Conservation (phyloP, 768 basidiomycete genomes). For the Dictyophora rubrovolvata region DNA sequence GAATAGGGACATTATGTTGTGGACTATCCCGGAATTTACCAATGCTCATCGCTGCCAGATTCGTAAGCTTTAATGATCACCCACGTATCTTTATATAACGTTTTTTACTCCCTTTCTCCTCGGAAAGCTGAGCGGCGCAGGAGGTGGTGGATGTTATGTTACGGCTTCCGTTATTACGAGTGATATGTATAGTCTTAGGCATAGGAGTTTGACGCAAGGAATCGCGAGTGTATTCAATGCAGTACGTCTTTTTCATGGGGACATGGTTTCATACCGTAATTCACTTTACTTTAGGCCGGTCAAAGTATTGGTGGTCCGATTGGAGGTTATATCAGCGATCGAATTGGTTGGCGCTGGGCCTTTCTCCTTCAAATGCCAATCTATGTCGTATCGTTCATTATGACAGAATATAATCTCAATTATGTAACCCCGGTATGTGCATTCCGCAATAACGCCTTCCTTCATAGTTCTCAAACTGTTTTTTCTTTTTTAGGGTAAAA, state of each 20-base stretch:
- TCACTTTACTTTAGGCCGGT: slow-evolving; percentile 38
- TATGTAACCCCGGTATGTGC: slow-evolving; percentile 63
- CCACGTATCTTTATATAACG: background rate
- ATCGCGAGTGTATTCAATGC: slow-evolving; percentile 65
- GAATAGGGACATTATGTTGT: slow-evolving; percentile 54
- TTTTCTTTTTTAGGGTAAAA: slow-evolving; percentile 42
- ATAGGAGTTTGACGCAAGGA: slow-evolving; percentile 66
- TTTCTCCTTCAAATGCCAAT: slow-evolving; percentile 67
- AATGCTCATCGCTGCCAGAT: slow-evolving; percentile 60
- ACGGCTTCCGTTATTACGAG: slow-evolving; percentile 68
- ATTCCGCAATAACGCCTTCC: background rate
- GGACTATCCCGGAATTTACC: slow-evolving; percentile 62
- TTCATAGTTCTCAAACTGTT: background rate
- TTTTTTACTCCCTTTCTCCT: background rate
- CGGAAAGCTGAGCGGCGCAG: slow-evolving; percentile 56
- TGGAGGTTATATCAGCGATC: slow-evolving; percentile 60
- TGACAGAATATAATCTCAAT: slow-evolving; percentile 47
- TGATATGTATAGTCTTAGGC: slow-evolving; percentile 72
- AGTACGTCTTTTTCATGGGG: slow-evolving; percentile 31
- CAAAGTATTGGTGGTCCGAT: slow-evolving; percentile 75
- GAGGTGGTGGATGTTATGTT: slow-evolving; percentile 69
- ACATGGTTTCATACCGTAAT: background rate
- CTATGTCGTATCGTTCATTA: slow-evolving; percentile 46
- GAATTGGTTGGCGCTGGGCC: slow-evolving; percentile 76
- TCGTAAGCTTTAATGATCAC: slow-evolving; percentile 38